phyloP scores from a whole-genome alignment of 2,329 filamentous ascomycete genomes.

The Phaeoacremonium minimum region DNA sequence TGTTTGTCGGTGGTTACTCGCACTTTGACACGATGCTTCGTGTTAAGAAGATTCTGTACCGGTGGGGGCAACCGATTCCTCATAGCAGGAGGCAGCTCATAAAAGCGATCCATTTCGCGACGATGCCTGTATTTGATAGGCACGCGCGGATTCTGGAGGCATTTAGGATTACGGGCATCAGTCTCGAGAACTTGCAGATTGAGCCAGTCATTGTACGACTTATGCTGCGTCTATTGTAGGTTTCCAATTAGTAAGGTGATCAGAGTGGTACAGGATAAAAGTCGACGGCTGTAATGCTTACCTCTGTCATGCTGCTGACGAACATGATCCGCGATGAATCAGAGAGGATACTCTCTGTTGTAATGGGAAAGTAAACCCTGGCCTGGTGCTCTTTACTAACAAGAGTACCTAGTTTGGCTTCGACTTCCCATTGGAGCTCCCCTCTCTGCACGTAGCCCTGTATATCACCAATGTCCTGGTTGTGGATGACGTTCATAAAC shows the following conservation, averaged over 20 bases:
- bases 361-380: slow-evolving; percentile 62
- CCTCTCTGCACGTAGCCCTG: slow-evolving; percentile 35
- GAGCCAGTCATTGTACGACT: slow-evolving; percentile 76
- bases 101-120: slow-evolving; percentile 79
- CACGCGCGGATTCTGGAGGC: slow-evolving; percentile 43
- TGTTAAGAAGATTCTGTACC: slow-evolving; percentile 56
- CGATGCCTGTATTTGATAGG: slow-evolving; percentile 77
- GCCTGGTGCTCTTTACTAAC: slow-evolving; percentile 68
- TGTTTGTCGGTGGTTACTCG: slow-evolving; percentile 76
- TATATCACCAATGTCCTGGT: slow-evolving; percentile 62
- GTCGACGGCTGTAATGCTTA: slow-evolving; percentile 33
- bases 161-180: slow-evolving; percentile 46
- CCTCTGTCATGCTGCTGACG: slow-evolving; percentile 85
- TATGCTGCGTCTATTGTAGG: slow-evolving; percentile 67
- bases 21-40: slow-evolving; percentile 55
- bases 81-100: slow-evolving; percentile 61
- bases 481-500: slow-evolving; percentile 64
- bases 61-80: slow-evolving; percentile 59
- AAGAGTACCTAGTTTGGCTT: slow-evolving; percentile 86
- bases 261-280: not conserved
- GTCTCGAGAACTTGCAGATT: slow-evolving; percentile 64
- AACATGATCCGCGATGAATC: slow-evolving; percentile 63
- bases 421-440: slow-evolving; percentile 80
- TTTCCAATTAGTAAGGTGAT: slow-evolving; percentile 1
- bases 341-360: slow-evolving; percentile 66